Evolutionary conservation across 2,329 filamentous ascomycete species (phyloP).

Genomic region (Phoma sp.): DNA sequence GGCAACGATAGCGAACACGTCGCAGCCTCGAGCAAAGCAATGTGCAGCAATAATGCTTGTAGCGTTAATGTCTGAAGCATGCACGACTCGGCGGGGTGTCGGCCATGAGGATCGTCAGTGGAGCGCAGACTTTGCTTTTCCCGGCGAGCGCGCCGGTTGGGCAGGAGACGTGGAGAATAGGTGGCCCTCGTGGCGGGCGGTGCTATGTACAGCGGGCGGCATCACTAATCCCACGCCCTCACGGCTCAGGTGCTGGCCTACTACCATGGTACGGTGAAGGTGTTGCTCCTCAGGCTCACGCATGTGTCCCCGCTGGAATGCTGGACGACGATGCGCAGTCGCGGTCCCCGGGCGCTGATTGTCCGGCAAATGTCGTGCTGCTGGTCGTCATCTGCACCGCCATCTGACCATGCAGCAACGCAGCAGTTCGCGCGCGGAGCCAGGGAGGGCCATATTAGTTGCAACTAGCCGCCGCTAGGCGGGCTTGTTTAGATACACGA

Average conservation of each 20-base stretch:
- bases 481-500: conserved; percentile 47
- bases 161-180: conserved; percentile 22
- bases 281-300: conserved; percentile 18
- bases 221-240: conserved; percentile 13
- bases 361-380: conserved; percentile 17
- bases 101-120: conserved; percentile 13
- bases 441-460: conserved; percentile 40
- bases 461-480: conserved; percentile 48
- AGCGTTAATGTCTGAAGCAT: conserved; percentile 8
- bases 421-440: conserved; percentile 31
- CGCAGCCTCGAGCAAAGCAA: conserved; percentile 6
- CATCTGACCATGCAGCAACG: conserved; percentile 23
- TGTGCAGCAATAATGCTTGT: background rate
- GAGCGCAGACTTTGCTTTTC: conserved; percentile 18
- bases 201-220: conserved; percentile 29
- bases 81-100: conserved; percentile 15
- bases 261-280: conserved; percentile 12
- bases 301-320: conserved; percentile 19
- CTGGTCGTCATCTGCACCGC: conserved; percentile 21
- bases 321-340: conserved; percentile 11
- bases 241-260: conserved; percentile 3
- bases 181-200: conserved; percentile 37
- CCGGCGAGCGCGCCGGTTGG: conserved; percentile 34
- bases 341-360: conserved; percentile 1
- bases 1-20: background rate